These are phyloP conservation scores for Cylindrotheca closterium DNA, from an alignment of 108 stramenopile genomes.

Conservation along the genomic window DNA sequence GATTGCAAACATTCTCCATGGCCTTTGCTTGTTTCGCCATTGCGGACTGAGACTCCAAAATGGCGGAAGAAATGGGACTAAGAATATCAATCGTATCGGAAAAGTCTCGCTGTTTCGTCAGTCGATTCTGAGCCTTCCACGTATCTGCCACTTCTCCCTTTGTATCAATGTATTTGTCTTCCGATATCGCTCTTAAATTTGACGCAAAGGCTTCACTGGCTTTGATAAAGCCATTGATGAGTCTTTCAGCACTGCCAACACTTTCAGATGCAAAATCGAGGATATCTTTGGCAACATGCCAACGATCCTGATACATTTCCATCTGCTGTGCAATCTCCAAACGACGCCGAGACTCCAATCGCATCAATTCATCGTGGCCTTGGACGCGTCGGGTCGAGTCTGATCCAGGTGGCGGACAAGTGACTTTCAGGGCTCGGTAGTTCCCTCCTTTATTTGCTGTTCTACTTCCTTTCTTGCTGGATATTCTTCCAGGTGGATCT, in stretches of 20 bases:
- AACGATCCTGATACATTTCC: constrained; percentile 11
- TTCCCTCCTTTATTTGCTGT: too few species aligned
- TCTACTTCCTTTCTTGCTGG: too few species aligned
- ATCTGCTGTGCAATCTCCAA: constrained; percentile 17
- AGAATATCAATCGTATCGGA: constrained; percentile 23
- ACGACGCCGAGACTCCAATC: constrained; percentile 33
- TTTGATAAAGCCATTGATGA: constrained; percentile 25
- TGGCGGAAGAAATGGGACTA: background rate
- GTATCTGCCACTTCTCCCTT: constrained; percentile 24
- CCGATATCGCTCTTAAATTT: constrained; percentile 17
- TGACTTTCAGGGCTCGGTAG: too few species aligned
- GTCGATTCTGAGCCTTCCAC: constrained; percentile 29
- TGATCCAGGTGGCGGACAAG: constrained; percentile 7
- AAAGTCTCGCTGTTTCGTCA: constrained; percentile 25
- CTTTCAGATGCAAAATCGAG: constrained; percentile 18
- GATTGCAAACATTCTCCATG: constrained; percentile 17
- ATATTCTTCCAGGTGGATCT: too few species aligned
- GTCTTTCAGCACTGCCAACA: constrained; percentile 23
- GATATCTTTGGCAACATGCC: constrained; percentile 14
- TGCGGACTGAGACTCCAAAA: constrained; percentile 10
- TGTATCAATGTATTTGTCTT: constrained; percentile 35
- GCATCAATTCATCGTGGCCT: constrained; percentile 31
- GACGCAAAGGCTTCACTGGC: constrained; percentile 22
- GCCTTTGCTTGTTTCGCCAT: constrained; percentile 23
- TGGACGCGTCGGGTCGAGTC: constrained; percentile 37